Evolutionary conservation across 768 basidiomycete genomes (phyloP).

Genomic region (Ramaria rubella): DNA sequence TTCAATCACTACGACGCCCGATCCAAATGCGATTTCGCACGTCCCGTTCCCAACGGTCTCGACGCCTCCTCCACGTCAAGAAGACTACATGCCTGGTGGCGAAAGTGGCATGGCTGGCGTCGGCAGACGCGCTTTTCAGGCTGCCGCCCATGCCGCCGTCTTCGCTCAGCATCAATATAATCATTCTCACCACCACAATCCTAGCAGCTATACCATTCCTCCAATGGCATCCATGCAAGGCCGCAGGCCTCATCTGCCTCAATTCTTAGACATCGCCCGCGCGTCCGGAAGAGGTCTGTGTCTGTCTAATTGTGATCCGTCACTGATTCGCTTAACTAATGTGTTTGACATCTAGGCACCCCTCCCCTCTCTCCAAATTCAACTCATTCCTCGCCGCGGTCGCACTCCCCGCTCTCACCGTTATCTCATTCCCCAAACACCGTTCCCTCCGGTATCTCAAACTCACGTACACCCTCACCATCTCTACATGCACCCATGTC

Average conservation of each 20-base stretch:
- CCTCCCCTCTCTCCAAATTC: slow-evolving; percentile 42
- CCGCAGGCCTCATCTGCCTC: slow-evolving; percentile 32
- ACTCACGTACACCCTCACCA: slow-evolving; percentile 20
- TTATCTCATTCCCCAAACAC: neutral
- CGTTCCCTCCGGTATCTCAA: slow-evolving; percentile 8
- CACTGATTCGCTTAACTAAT: neutral
- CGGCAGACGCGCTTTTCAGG: slow-evolving; percentile 74
- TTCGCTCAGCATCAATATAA: slow-evolving; percentile 22
- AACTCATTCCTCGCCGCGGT: slow-evolving; percentile 27
- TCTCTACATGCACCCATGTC: slow-evolving; percentile 22
- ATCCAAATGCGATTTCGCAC: slow-evolving; percentile 17
- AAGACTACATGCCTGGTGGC: slow-evolving; percentile 15
- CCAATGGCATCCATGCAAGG: slow-evolving; percentile 19
- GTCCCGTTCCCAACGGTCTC: slow-evolving; percentile 7
- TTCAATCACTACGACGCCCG: no score
- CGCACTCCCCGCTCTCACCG: slow-evolving; percentile 29
- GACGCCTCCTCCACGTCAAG: neutral
- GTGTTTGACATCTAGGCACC: slow-evolving; percentile 11
- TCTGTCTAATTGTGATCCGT: neutral
- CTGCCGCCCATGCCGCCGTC: slow-evolving; percentile 63
- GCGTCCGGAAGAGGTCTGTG: slow-evolving; percentile 20
- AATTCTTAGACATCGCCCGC: slow-evolving; percentile 42
- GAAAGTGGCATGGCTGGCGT: slow-evolving; percentile 73
- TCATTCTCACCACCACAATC: slow-evolving; percentile 3
- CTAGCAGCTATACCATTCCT: slow-evolving; percentile 4